phyloP scores from a whole-genome alignment of 768 basidiomycete genomes.

The Filobasidium floriforme region DNA sequence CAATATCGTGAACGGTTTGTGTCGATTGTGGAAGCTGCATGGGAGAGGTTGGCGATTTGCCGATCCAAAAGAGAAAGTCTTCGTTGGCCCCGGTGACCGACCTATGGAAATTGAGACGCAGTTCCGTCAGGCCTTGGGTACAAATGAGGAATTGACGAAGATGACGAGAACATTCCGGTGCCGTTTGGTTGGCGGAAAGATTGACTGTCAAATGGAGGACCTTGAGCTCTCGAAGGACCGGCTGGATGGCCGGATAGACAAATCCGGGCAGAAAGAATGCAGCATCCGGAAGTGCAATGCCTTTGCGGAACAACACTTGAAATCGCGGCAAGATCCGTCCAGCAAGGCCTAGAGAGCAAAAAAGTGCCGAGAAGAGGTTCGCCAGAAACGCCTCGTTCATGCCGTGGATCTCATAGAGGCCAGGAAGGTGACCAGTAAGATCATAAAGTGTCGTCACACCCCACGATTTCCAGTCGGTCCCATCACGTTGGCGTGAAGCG shows the following conservation, averaged over 20 bases:
- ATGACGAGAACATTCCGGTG: neutral
- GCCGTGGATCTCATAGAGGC: neutral
- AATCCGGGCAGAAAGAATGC: neutral
- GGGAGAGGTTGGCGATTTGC: neutral
- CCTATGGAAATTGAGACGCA: neutral
- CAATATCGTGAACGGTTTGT: neutral
- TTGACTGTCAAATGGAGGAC: neutral
- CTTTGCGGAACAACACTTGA: neutral
- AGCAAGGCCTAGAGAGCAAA: neutral
- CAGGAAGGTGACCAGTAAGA: neutral
- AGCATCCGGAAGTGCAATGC: neutral
- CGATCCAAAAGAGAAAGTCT: neutral
- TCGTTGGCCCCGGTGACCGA: neutral
- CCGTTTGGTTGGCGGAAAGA: neutral
- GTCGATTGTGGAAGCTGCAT: neutral
- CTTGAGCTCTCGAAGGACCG: neutral
- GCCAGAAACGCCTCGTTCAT: neutral
- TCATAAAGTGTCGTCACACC: neutral
- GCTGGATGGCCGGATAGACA: neutral
- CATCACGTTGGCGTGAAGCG: neutral
- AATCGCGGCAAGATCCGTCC: neutral
- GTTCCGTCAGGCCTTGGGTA: neutral
- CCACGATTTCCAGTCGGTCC: neutral
- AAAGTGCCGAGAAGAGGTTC: neutral
- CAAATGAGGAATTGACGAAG: neutral